These are phyloP conservation scores for Didymella exigua DNA, from an alignment of 2,329 filamentous ascomycete species.

Conservation along the genomic window DNA sequence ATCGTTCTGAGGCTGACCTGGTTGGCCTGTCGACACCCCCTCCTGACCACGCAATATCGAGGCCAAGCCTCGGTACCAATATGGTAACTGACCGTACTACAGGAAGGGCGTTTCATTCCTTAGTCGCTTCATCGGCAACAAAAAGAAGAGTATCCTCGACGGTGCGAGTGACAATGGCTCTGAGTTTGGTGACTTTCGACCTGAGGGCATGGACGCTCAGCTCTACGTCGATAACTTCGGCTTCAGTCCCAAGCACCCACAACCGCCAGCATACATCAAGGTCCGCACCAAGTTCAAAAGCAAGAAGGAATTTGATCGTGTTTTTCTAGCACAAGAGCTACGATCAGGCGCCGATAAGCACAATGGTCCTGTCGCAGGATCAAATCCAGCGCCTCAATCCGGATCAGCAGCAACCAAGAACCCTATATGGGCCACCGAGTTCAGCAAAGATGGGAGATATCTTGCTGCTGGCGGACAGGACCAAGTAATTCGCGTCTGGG, in stretches of 20 bases:
- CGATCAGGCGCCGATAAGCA: constrained; percentile 56
- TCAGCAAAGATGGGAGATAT: constrained; percentile 89
- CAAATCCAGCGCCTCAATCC: constrained; percentile 39
- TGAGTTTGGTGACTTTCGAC: constrained; percentile 69
- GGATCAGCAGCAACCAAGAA: constrained; percentile 53
- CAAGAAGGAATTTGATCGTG: constrained; percentile 77
- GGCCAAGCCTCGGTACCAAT: constrained; percentile 1
- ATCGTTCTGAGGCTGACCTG: constrained; percentile 1
- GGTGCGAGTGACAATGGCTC: constrained; percentile 67
- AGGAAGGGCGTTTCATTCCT: constrained; percentile 92
- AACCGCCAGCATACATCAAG: constrained; percentile 89
- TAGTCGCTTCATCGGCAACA: constrained; percentile 79
- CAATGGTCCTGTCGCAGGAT: constrained; percentile 29
- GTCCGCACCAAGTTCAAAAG: constrained; percentile 83
- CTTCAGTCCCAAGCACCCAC: constrained; percentile 85
- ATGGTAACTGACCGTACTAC: constrained; percentile 21
- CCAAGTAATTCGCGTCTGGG: constrained; percentile 83
- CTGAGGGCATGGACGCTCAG: constrained; percentile 80
- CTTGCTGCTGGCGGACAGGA: constrained; percentile 93
- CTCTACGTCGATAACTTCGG: constrained; percentile 76
- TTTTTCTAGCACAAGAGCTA: constrained; percentile 94
- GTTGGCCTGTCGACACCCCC: background rate
- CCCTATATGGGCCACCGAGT: constrained; percentile 90
- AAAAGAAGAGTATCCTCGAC: constrained; percentile 68
- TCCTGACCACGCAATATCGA: background rate